phyloP scores from a whole-genome alignment of 345 rosid species.

The Viola odorata region DNA sequence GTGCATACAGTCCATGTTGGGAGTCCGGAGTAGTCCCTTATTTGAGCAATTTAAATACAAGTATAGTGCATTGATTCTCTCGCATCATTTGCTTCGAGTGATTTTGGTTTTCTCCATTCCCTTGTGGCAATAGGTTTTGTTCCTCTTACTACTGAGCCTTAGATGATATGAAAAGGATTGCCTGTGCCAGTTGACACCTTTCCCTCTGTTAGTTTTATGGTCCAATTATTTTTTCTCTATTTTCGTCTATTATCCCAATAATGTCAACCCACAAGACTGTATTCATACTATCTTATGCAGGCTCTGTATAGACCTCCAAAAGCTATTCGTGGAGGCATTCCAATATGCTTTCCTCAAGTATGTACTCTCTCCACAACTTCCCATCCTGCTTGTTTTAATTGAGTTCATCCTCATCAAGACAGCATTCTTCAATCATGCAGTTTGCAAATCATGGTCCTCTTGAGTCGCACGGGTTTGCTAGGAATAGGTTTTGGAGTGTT shows the following conservation, averaged over 20 bases:
- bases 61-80: too few species aligned
- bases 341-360: constrained; percentile 93
- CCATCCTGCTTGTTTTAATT: constrained; percentile 15
- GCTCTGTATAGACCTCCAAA: constrained; percentile 75
- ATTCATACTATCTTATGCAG: constrained; percentile 32
- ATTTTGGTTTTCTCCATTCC: neutral
- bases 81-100: neutral
- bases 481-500: constrained; percentile 81
- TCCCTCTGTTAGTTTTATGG: too few species aligned
- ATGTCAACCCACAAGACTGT: constrained; percentile 1
- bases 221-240: neutral
- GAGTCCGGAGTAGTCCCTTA: too few species aligned
- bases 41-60: too few species aligned
- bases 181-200: neutral
- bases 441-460: constrained; percentile 64
- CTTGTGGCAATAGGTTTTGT: neutral
- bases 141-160: neutral
- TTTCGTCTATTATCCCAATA: neutral
- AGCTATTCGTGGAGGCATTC: constrained; percentile 95
- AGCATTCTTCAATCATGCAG: constrained; percentile 36
- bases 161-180: neutral
- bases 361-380: constrained; percentile 19
- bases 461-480: constrained; percentile 86
- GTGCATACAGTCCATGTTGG: too few species aligned
- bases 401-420: constrained; percentile 8